These are phyloP conservation scores for Geosmithia putterillii DNA, from an alignment of 2,329 filamentous ascomycete genomes.

Conservation along the genomic window DNA sequence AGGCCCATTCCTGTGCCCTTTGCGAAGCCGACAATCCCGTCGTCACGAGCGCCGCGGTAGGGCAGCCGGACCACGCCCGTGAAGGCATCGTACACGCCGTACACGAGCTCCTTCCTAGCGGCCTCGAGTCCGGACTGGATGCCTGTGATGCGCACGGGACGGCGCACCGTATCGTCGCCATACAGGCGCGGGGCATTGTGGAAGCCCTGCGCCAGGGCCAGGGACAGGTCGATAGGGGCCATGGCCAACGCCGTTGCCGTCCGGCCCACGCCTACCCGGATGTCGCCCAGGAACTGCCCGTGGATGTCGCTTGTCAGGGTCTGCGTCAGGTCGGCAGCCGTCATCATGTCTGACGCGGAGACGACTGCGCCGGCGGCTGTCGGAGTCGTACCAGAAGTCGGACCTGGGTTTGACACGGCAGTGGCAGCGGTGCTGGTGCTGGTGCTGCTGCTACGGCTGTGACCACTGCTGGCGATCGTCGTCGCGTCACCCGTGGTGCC, in stretches of 20 bases:
- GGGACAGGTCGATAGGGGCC: constrained; percentile 47
- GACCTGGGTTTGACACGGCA: background rate
- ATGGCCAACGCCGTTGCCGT: constrained; percentile 37
- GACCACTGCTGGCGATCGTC: background rate
- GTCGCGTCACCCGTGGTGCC: background rate
- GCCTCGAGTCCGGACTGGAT: constrained; percentile 51
- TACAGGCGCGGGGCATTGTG: constrained; percentile 61
- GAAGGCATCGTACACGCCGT: constrained; percentile 53
- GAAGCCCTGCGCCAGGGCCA: constrained; percentile 55
- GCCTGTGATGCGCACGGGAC: constrained; percentile 50
- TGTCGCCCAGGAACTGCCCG: constrained; percentile 33
- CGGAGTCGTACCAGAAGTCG: background rate
- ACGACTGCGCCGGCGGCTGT: background rate
- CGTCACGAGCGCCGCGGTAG: constrained; percentile 40
- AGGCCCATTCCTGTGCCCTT: constrained; percentile 51
- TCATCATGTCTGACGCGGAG: background rate
- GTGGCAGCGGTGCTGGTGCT: background rate
- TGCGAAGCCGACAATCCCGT: constrained; percentile 31
- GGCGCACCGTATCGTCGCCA: constrained; percentile 56
- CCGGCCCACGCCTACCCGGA: constrained; percentile 37
- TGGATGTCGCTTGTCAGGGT: constrained; percentile 7
- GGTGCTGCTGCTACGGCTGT: background rate
- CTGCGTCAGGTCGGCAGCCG: background rate
- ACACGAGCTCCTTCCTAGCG: constrained; percentile 47
- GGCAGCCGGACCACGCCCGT: constrained; percentile 51